These are phyloP conservation scores for Curvularia lunata DNA, from an alignment of 2,329 filamentous ascomycete species.

Conservation along the genomic window DNA sequence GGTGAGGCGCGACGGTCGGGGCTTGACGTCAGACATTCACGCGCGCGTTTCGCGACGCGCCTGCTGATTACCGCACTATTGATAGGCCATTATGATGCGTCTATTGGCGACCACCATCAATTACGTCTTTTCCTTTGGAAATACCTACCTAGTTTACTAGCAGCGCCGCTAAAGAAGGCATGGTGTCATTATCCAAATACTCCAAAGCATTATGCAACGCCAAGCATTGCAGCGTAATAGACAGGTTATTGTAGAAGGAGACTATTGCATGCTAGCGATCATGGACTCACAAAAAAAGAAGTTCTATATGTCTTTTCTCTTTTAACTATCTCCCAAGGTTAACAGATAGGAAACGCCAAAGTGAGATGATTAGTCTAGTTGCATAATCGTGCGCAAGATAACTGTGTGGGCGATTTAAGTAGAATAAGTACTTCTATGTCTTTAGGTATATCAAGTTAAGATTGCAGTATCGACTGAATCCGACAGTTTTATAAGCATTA, in stretches of 20 bases:
- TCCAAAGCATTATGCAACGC: background rate
- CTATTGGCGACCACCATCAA: background rate
- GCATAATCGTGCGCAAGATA: background rate
- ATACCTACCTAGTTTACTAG: background rate
- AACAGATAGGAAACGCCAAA: background rate
- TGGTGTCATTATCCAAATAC: background rate
- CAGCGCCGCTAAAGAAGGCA: background rate
- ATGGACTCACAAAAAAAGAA: background rate
- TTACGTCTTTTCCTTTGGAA: background rate
- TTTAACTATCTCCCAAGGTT: background rate
- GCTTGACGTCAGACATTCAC: constrained; percentile 24
- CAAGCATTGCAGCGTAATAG: background rate
- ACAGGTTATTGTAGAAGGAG: too few species aligned
- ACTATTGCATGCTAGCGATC: background rate
- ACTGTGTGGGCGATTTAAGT: background rate
- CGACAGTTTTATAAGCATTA: too few species aligned
- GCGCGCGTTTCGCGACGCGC: constrained; percentile 6
- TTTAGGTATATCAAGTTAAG: too few species aligned
- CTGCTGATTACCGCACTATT: background rate
- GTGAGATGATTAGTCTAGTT: background rate
- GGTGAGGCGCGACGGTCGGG: constrained; percentile 16
- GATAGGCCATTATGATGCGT: background rate
- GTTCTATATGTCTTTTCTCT: background rate
- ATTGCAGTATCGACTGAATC: too few species aligned
- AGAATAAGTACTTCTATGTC: too few species aligned